Conservation (phyloP, 305 asterid species). For the Solanum aculeatissimum region DNA sequence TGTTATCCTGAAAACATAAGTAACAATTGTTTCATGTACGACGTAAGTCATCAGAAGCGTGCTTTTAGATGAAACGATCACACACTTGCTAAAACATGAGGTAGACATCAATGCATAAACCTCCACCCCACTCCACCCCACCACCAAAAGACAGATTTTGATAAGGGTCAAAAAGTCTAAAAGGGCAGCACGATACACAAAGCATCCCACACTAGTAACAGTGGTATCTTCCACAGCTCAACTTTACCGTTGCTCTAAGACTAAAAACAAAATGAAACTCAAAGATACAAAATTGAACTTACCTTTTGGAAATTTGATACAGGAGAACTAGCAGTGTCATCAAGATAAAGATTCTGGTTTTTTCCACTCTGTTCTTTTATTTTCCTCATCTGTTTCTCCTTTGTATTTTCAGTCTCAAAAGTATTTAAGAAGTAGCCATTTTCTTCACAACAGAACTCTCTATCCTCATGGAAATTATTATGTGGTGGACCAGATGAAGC, state of each 20-base stretch:
- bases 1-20: constrained; percentile 35
- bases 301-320: constrained; percentile 36
- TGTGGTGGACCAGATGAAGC: constrained; percentile 83
- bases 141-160: not conserved
- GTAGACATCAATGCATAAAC: not conserved
- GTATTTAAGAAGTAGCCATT: constrained; percentile 2
- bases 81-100: not conserved
- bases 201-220: not conserved
- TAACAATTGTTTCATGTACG: not conserved
- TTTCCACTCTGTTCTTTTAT: constrained; percentile 18
- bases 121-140: not conserved
- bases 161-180: not conserved
- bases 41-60: not conserved
- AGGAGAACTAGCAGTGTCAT: constrained; percentile 85
- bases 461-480: constrained; percentile 11
- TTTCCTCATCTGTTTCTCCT: constrained; percentile 24
- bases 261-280: not conserved
- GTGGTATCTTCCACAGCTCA: not conserved
- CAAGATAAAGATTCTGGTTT: constrained; percentile 39
- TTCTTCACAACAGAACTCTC: not conserved
- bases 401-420: constrained; percentile 11
- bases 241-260: not conserved
- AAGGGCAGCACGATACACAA: not conserved
- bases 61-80: not conserved
- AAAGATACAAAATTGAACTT: constrained; percentile 2